Base-by-base conservation (phyloP, 495 filamentous ascomycete species). In the Penicillium samsonianum region DNA sequence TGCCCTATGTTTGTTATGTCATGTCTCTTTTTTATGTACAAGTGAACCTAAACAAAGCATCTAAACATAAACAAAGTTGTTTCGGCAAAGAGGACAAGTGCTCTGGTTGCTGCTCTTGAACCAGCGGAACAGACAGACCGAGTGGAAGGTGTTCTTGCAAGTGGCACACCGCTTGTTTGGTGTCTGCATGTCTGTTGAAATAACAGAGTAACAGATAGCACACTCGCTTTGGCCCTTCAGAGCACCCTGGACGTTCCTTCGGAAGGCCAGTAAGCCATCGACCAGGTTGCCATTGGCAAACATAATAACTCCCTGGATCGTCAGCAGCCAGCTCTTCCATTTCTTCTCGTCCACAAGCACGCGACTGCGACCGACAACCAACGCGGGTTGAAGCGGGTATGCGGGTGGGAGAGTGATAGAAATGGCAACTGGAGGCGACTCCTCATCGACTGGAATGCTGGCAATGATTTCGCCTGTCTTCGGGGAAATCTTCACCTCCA, bases 171-270 rank as follows among this genome's bases (percentile, higher is more conserved):
- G 80, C 74, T 96, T 97, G 66, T 89, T 92, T 1, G 95, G 94
- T 61, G 95, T 82, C 72, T 87, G 86, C 78, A 89, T 90, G 68
- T 96, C 92, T 16, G 81, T 84, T 26, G 89, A 87, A 51, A 98
- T 88, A 62, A 98, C 91, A 44, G 87, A 90, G 74, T 97, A 98
- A 77, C 94, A 98, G 67, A 98, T 98, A 4, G 94, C 90, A 67
- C 94, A 99, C 75, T 98, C 94, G 12, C 83, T 91, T 69, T 98
- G 91, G 4, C 91, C 93, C 74, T 96, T 93, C 59, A 99, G 78
- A 11, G 91, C 88, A 2, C 90, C 90, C 14, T 84, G 82, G 1
- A 98, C 85, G 69, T 97, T 96, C 50, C 84, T 81, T 28, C 88
- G 81, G 81, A 93, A 97, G 19, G 89, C 84, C 25, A 84, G 75